Percentiles rank a stretch among this genome's conserved stretches.
Conservation (phyloP, 1,139 yeast species). For the Hyphopichia wangnamkhiaoensis region DNA sequence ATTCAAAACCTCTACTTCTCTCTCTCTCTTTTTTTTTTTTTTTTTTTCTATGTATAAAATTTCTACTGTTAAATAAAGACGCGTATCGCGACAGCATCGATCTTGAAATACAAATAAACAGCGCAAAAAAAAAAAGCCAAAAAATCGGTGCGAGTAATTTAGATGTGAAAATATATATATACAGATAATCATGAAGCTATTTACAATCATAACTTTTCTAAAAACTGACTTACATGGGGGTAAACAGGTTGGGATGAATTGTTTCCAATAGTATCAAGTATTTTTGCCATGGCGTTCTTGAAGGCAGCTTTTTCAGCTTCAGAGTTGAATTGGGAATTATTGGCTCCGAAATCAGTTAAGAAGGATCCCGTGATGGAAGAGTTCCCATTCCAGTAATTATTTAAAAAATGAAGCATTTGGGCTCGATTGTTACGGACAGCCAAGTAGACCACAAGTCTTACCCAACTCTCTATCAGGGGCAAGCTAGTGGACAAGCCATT, state of each 20-base stretch:
- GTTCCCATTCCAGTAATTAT: slow-evolving; percentile 30
- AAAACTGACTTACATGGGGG: slow-evolving; percentile 8
- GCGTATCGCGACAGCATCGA: not conserved
- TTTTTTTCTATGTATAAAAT: not conserved
- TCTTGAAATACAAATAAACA: not conserved
- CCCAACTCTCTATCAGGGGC: slow-evolving; percentile 26
- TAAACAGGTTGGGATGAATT: slow-evolving; percentile 7
- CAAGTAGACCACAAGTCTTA: slow-evolving; percentile 36
- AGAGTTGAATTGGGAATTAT: slow-evolving; percentile 18
- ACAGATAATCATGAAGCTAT: too few species aligned
- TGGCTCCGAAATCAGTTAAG: slow-evolving; percentile 19
- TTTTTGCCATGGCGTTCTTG: slow-evolving; percentile 18
- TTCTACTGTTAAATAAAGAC: too few species aligned
- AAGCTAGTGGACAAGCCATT: slow-evolving; percentile 4
- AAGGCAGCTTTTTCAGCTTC: slow-evolving; percentile 24
- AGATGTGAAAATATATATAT: too few species aligned
- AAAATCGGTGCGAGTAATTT: not conserved
- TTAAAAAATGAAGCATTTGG: slow-evolving; percentile 33
- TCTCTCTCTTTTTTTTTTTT: not conserved
- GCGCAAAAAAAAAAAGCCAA: not conserved
- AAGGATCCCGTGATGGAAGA: slow-evolving; percentile 26
- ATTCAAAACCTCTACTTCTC: slow-evolving; percentile 1
- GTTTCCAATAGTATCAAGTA: slow-evolving; percentile 17
- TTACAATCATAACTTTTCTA: too few species aligned
- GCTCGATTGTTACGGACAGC: slow-evolving; percentile 27